phyloP scores from a whole-genome alignment of 2,329 filamentous ascomycete species.

The Beauveria medogensis region DNA sequence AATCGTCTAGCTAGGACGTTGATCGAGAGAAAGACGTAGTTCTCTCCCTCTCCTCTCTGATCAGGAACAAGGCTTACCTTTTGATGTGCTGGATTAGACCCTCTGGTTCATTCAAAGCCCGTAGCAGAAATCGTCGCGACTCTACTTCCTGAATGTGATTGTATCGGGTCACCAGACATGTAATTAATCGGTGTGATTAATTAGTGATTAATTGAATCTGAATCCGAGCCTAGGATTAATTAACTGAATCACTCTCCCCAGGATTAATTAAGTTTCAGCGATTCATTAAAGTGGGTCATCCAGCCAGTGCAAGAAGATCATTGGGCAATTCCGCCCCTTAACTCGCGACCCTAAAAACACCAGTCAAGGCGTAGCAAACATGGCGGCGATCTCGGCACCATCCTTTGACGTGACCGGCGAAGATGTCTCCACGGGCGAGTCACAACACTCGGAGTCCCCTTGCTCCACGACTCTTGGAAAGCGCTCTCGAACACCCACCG shows the following conservation, averaged over 20 bases:
- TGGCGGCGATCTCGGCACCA: background rate
- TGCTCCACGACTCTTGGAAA: background rate
- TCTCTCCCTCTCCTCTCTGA: too few relatives aligned
- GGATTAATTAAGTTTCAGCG: conserved; percentile 10
- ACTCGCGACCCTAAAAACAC: background rate
- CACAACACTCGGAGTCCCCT: background rate
- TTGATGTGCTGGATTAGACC: too few relatives aligned
- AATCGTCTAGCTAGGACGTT: too few relatives aligned
- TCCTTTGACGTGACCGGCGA: background rate
- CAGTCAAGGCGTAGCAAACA: background rate
- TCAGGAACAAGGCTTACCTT: too few relatives aligned
- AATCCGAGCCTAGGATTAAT: conserved; percentile 5
- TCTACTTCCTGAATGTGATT: too few relatives aligned
- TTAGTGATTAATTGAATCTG: conserved; percentile 8
- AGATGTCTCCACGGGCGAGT: background rate
- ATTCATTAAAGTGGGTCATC: conserved; percentile 2
- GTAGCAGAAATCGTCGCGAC: too few relatives aligned
- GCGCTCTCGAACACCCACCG: background rate
- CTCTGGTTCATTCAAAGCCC: too few relatives aligned
- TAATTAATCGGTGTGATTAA: conserved; percentile 9
- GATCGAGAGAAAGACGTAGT: too few relatives aligned
- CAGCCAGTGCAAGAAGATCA: background rate
- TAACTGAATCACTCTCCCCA: conserved; percentile 4
- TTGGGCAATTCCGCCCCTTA: background rate
- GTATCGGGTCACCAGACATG: too few relatives aligned